These are phyloP conservation scores for Brachypodium distachyon DNA, from an alignment of 202 grass and related monocot genomes.

Conservation along the genomic window DNA sequence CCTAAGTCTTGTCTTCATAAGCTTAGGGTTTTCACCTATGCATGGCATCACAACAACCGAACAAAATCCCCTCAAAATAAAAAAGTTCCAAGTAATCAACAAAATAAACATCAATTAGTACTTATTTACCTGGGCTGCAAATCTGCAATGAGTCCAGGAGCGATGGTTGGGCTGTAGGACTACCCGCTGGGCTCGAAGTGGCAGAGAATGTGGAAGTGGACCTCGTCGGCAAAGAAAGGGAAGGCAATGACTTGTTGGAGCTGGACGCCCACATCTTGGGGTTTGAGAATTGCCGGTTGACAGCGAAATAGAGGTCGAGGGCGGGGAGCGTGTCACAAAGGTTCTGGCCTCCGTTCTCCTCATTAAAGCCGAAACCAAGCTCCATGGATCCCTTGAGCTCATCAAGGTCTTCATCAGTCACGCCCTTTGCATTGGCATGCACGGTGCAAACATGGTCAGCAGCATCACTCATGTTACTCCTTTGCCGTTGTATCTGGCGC, in stretches of 20 bases:
- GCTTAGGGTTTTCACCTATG: constrained; percentile 53
- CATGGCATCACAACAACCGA: not conserved
- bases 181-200: constrained; percentile 21
- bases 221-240: constrained; percentile 17
- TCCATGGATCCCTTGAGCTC: constrained; percentile 67
- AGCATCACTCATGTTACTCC: not conserved
- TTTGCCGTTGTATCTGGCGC: constrained; percentile 35
- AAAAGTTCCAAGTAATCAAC: no score
- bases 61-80: no score
- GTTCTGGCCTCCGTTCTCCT: constrained; percentile 39
- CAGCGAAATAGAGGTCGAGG: constrained; percentile 55
- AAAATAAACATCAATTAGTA: not conserved
- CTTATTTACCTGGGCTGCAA: constrained; percentile 24
- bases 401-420: constrained; percentile 57
- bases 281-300: constrained; percentile 45
- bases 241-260: constrained; percentile 21
- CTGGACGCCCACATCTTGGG: constrained; percentile 33
- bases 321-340: constrained; percentile 63
- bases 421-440: not conserved
- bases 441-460: not conserved
- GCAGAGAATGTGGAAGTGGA: constrained; percentile 34
- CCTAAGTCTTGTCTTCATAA: constrained; percentile 59
- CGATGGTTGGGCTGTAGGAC: constrained; percentile 14
- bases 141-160: constrained; percentile 47
- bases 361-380: constrained; percentile 53